A percentile compares a stretch with the other conserved stretches of the same genome.
Conservation (phyloP, 2,329 filamentous ascomycete genomes). For the Mycosphaerella arachidis region DNA sequence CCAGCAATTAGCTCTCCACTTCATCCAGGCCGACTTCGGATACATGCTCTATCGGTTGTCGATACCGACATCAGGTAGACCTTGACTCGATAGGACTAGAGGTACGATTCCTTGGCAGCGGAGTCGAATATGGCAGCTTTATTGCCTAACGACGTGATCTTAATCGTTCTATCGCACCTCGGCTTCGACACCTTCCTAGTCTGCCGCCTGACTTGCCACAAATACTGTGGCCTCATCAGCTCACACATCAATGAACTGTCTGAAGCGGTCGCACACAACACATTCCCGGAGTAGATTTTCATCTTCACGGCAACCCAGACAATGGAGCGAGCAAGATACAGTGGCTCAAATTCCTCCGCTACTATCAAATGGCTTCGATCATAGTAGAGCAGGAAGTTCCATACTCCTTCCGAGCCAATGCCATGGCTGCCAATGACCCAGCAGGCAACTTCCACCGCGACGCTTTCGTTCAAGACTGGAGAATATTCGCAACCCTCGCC, state of each 20-base stretch:
- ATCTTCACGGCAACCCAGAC: neutral
- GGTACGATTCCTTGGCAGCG: too few relatives aligned
- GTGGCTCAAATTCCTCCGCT: conserved; percentile 9
- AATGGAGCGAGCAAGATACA: neutral
- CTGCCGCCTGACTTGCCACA: conserved; percentile 3
- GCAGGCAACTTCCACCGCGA: too few relatives aligned
- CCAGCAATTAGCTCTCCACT: neutral
- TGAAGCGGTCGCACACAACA: conserved; percentile 1
- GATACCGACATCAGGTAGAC: neutral
- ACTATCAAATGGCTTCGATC: conserved; percentile 8
- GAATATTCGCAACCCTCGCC: too few relatives aligned
- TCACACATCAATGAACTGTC: conserved; percentile 1
- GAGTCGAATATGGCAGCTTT: neutral
- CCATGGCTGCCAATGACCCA: too few relatives aligned
- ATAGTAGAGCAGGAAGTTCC: neutral
- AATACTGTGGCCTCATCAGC: neutral
- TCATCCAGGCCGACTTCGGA: neutral
- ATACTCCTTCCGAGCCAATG: neutral
- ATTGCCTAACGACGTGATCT: conserved; percentile 6
- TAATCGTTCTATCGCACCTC: neutral
- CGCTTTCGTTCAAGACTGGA: too few relatives aligned
- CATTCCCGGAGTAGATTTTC: conserved; percentile 3
- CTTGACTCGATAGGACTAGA: neutral
- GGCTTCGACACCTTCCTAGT: conserved; percentile 13
- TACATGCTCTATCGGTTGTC: neutral